A percentile compares a stretch with the other conserved stretches of the same genome.
phyloP scores from a whole-genome alignment of 2,329 filamentous ascomycete genomes.

The Cladophialophora bantiana region DNA sequence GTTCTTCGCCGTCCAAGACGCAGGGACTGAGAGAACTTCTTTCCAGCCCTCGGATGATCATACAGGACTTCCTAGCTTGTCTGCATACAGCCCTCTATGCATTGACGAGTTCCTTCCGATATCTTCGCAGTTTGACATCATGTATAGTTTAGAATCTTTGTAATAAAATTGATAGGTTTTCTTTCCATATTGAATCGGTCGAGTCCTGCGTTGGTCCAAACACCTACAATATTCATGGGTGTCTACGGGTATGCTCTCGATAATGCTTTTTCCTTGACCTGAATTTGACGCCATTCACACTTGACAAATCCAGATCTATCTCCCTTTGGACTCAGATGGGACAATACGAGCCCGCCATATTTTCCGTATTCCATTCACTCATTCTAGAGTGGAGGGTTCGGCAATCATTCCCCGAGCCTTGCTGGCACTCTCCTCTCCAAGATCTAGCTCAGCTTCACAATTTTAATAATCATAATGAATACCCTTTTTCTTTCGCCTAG shows the following conservation, averaged over 20 bases:
- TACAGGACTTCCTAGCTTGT: slow-evolving; percentile 2
- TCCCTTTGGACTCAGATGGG: no score
- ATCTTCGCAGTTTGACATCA: slow-evolving; percentile 20
- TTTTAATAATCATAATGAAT: no score
- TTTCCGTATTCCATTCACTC: not conserved
- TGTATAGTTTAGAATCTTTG: slow-evolving; percentile 10
- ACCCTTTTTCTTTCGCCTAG: no score
- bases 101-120: slow-evolving; percentile 18
- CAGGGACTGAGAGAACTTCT: not conserved
- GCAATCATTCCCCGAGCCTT: not conserved
- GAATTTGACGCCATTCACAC: no score
- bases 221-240: no score
- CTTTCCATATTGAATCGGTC: no score
- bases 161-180: not conserved
- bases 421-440: not conserved
- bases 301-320: no score
- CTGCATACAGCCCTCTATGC: slow-evolving; percentile 16
- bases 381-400: not conserved
- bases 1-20: not conserved
- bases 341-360: no score
- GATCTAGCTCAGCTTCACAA: no score
- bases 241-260: no score
- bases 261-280: no score
- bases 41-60: not conserved
- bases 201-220: no score